A percentile compares a stretch with the other conserved stretches of the same genome.
Conservation (phyloP, 2,329 filamentous ascomycete species). For the Paramyrothecium roridum region DNA sequence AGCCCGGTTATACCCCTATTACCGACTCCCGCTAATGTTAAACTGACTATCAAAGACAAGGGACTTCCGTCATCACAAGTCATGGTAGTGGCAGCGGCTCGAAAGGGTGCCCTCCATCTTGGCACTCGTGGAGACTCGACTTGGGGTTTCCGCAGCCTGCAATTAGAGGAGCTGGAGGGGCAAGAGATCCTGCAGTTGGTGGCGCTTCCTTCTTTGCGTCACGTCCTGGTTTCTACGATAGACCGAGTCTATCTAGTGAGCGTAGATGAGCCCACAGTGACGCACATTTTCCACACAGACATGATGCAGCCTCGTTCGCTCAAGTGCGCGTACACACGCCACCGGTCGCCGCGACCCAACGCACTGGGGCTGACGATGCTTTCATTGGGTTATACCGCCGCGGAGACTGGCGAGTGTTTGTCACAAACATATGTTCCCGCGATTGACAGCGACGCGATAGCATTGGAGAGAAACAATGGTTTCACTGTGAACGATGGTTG, state of each 20-base stretch:
- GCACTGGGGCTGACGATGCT: slow-evolving; percentile 57
- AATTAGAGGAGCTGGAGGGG: slow-evolving; percentile 39
- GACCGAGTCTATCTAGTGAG: slow-evolving; percentile 57
- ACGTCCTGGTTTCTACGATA: slow-evolving; percentile 58
- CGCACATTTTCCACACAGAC: slow-evolving; percentile 62
- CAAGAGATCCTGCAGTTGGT: slow-evolving; percentile 51
- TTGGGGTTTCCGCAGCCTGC: slow-evolving; percentile 50
- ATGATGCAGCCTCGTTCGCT: slow-evolving; percentile 58
- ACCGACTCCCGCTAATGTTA: background rate
- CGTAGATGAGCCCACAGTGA: slow-evolving; percentile 38
- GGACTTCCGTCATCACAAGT: slow-evolving; percentile 9
- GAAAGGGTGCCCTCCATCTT: slow-evolving; percentile 47
- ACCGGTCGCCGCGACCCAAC: slow-evolving; percentile 43
- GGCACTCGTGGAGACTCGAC: slow-evolving; percentile 34
- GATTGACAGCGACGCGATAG: slow-evolving; percentile 53
- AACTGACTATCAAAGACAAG: background rate
- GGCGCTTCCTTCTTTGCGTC: slow-evolving; percentile 53
- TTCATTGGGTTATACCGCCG: slow-evolving; percentile 61
- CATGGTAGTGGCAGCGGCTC: slow-evolving; percentile 42
- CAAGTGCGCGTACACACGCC: slow-evolving; percentile 51
- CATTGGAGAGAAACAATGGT: slow-evolving; percentile 38
- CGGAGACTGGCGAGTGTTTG: slow-evolving; percentile 58
- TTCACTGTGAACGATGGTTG: slow-evolving; percentile 33
- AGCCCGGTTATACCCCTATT: background rate
- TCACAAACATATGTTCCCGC: slow-evolving; percentile 61